These are phyloP conservation scores for Thermomucor indicae-seudaticae DNA, from an alignment of 371 early-diverging fungal genomes.

Conservation along the genomic window DNA sequence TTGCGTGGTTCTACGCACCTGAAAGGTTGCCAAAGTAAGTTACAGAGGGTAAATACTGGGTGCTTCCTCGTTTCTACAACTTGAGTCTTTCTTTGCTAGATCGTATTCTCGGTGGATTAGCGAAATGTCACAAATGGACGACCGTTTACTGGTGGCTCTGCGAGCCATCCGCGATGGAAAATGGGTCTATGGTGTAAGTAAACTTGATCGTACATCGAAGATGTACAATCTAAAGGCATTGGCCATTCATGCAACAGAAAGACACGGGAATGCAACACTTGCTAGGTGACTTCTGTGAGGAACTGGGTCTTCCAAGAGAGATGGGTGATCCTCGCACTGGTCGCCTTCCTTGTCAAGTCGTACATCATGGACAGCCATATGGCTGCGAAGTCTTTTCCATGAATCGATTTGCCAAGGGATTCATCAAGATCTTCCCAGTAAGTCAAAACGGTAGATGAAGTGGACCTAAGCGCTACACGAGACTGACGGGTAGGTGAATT, in stretches of 20 bases:
- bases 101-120: slow-evolving; percentile 63
- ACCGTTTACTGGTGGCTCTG: slow-evolving; percentile 42
- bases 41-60: not conserved
- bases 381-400: slow-evolving; percentile 41
- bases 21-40: slow-evolving; percentile 51
- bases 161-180: slow-evolving; percentile 38
- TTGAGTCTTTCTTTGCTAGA: slow-evolving; percentile 15
- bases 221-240: not conserved
- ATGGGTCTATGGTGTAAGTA: slow-evolving; percentile 47
- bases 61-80: not conserved
- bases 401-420: slow-evolving; percentile 40
- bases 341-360: slow-evolving; percentile 37
- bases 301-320: slow-evolving; percentile 34
- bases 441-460: not conserved
- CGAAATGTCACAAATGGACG: slow-evolving; percentile 59
- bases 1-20: slow-evolving; percentile 58
- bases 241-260: slow-evolving; percentile 31
- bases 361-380: slow-evolving; percentile 38
- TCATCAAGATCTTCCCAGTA: slow-evolving; percentile 43
- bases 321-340: slow-evolving; percentile 35
- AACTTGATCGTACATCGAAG: slow-evolving; percentile 4
- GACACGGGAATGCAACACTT: slow-evolving; percentile 25
- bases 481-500: not conserved
- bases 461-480: not conserved
- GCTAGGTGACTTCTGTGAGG: slow-evolving; percentile 30